Base-by-base conservation (phyloP, 257 asterid genomes). In the Lycium barbarum region DNA sequence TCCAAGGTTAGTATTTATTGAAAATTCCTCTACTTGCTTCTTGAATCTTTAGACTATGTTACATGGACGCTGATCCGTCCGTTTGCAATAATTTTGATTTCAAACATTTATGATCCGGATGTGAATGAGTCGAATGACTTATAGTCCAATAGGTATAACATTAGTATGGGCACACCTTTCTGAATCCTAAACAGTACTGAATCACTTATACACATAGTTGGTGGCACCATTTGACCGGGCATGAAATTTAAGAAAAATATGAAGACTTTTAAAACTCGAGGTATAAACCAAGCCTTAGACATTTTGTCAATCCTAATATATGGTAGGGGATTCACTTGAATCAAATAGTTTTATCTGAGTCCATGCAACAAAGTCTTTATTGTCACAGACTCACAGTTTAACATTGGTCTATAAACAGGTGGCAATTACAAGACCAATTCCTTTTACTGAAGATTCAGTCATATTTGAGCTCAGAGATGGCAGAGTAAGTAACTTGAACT, bases 391-490 rank as follows among this genome's bases (percentile, higher is more conserved):
- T 53, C 63, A 76, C 26, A 40, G 4, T 40, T 40, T 40, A 40
- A 40, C 45, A 74, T 58, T 81, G 51, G 11, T 36, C 36, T 22
- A 33, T 86, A 61, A 66, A 85, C 91, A 95, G 98, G 95, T 95
- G 70, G 84, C 91, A 47, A 63, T 94, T 6, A 93, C 94, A 20
- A 85, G 98, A 18, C 97, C 99, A 54, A 92, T 93, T 70, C 91
- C 95, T 68, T 93, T 92, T 84, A 79, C 92, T 10, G 94, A 90
- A 81, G 91, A 93, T 86, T 85, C 98, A 1, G 87, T 92, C 85
- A 88, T 95, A 88, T 95, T 95, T 67, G 96, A 95, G 92, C 88
- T 95, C 84, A 89, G 87, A 84, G 99, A 95, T 85, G 97, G 98
- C 65, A 85, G 98, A 84, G 99, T 95, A 91, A 93, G 98, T 87